Base-by-base conservation (phyloP, 129 eudicot species). In the Flaveria linearis region DNA sequence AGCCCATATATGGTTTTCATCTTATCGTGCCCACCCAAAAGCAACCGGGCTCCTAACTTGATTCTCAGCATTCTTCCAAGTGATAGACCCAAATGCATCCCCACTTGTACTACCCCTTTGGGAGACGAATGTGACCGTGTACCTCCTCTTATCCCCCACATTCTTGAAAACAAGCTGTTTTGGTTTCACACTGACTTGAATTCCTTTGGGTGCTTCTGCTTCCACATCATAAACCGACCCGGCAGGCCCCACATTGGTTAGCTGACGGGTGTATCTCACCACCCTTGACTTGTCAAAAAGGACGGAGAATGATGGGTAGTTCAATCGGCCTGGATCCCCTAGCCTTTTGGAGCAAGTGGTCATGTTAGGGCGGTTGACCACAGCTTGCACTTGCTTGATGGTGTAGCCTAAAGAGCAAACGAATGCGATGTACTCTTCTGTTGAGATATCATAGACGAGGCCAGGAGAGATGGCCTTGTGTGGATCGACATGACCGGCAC, bases 401-500 rank as follows among this genome's bases (percentile, higher is more conserved):
- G 80, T 80, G 74, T 90, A 94, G 68, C 82, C 84, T 62, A 94
- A 57, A 4, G 98, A 88, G 85, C 98, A 94, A 2, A 94, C 88
- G 78, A 94, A 91, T 0, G 84, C 81, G 17, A 91, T 68, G 82
- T 90, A 94, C 28, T 91, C 98, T 5, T 86, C 74, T 0, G 87
- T 57, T 2, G 91, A 49, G 76, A 87, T 78, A 65, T 94, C 96
- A 42, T 94, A 94, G 1, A 94, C 92, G 4, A 94, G 96, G 15
- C 98, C 98, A 0, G 98, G 98, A 4, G 93, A 85, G 55, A 94
- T 76, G 62, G 98, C 98, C 82, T 80, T 87, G 85, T 84, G 90
- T 1, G 93, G 98, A n/a, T 94, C 89, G 0, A 94, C 98, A 17
- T 94, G 96, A 68, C 98, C 97, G 0, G 98, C 79, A 5, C 98